Conservation (phyloP, 306 rosid species). For the Dalbergia oliveri region DNA sequence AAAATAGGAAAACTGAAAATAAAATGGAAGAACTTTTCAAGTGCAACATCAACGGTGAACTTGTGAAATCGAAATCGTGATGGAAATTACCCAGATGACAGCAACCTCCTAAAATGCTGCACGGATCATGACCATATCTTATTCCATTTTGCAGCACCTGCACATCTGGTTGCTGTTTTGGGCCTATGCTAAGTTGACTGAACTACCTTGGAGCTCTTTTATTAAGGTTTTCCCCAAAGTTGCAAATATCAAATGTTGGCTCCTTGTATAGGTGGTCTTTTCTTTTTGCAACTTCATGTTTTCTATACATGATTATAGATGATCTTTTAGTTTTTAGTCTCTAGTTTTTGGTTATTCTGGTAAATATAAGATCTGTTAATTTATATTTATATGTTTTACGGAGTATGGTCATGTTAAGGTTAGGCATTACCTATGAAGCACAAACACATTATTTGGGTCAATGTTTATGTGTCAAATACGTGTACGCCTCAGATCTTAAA, state of each 20-base stretch:
- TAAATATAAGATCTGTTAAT: not conserved
- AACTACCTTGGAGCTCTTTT: not conserved
- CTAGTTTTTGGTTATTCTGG: not conserved
- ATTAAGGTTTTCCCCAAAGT: not conserved
- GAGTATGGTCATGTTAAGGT: too few relatives aligned
- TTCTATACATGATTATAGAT: not conserved
- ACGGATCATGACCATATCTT: not conserved
- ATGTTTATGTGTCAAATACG: too few relatives aligned
- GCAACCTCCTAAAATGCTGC: constrained; percentile 32
- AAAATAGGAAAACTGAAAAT: too few relatives aligned
- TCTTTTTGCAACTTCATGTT: not conserved
- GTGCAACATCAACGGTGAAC: not conserved
- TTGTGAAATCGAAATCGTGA: constrained; percentile 14
- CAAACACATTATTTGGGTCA: too few relatives aligned
- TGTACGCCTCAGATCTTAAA: too few relatives aligned
- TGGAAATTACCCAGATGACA: constrained; percentile 26
- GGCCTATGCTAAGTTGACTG: not conserved
- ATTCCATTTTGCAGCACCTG: constrained; percentile 20
- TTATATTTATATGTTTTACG: too few relatives aligned
- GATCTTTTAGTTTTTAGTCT: not conserved
- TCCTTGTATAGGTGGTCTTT: not conserved
- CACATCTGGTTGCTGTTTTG: not conserved
- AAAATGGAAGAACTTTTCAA: not conserved
- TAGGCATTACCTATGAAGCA: too few relatives aligned
- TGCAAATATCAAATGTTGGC: too few relatives aligned